These are phyloP conservation scores for Manihot esculenta DNA, from an alignment of 441 rosid species.

Conservation along the genomic window DNA sequence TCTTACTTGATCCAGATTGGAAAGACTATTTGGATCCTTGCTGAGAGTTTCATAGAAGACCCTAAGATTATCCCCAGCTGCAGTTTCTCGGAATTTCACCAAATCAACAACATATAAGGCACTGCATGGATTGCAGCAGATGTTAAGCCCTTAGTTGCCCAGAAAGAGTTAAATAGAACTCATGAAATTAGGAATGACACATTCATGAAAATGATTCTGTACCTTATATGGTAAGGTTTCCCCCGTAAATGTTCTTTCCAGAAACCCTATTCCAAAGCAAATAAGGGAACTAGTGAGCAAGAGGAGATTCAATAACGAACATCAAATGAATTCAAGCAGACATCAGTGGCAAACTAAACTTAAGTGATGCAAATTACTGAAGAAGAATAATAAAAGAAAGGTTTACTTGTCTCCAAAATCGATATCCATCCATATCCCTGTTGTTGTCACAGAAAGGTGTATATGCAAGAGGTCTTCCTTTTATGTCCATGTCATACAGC, in stretches of 20 bases:
- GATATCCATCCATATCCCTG: slow-evolving; percentile 98
- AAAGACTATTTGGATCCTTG: slow-evolving; percentile 97
- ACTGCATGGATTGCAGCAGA: slow-evolving; percentile 44
- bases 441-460: slow-evolving; percentile 99
- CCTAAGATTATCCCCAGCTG: slow-evolving; percentile 95
- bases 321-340: not conserved
- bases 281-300: slow-evolving; percentile 23
- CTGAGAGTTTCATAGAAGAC: slow-evolving; percentile 97
- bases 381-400: not conserved
- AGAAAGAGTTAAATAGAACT: not conserved
- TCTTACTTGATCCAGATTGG: slow-evolving; percentile 93
- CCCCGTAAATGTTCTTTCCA: slow-evolving; percentile 98
- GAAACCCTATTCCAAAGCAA: slow-evolving; percentile 64
- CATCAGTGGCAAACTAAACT: not conserved
- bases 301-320: not conserved
- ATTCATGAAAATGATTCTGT: slow-evolving; percentile 26
- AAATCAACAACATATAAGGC: slow-evolving; percentile 96
- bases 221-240: slow-evolving; percentile 96
- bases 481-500: slow-evolving; percentile 93
- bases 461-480: slow-evolving; percentile 99
- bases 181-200: slow-evolving; percentile 10
- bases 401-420: slow-evolving; percentile 95
- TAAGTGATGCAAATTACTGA: not conserved
- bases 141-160: slow-evolving; percentile 26
- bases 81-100: slow-evolving; percentile 90